Base-by-base conservation (phyloP, 2,329 filamentous ascomycete species). In the Calonectria pteridis region DNA sequence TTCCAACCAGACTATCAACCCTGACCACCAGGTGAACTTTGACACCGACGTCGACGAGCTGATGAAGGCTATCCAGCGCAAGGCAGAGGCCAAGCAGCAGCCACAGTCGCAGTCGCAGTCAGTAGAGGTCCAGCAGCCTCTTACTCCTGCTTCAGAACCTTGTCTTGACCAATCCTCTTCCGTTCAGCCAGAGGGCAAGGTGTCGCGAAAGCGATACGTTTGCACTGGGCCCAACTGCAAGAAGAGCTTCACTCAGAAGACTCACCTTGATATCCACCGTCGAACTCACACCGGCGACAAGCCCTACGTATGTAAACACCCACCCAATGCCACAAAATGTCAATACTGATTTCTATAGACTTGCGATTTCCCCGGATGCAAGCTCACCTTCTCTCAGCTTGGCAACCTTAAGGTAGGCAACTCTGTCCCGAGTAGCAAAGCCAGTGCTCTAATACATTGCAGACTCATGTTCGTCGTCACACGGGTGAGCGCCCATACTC, bases 221-320 rank as follows among this genome's bases (percentile, higher is more conserved):
- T 99, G 97, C 85, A 90, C 89, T 26, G 89, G 95, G 49, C 89
- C 92, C 10, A 91, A 91, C 50, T 98, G 96, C 84, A 88, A 89
- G 78, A 97, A 97, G 87, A 92, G 90, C 75, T 98, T 98, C 84
- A 92, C 91, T 73, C 96, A 98, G 82, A 98, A 96, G 85, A 98
- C 96, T 1, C 96, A 98, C 80, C 89, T 98, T 14, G 94, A 97
- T 74, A 98, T 97, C 63, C 97, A 99, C 83, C 92, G 91, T 58
- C 91, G 96, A 76, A 93, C 94, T 6, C 97, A 99, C 84, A 98
- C 95, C 2, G 97, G 97, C 20, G 92, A 94, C 68, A 97, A 95
- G 83, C 96, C 96, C 73, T 98, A 96, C 83, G 94, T 98, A 87
- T 88, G 94, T 87, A 16, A 18, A 16, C 26, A 28, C 5, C 3